Evolutionary conservation across 352 stramenopile genomes (phyloP), one percentile per base, ranked within the genome.

Genomic region (Elongisporangium senticosum): DNA sequence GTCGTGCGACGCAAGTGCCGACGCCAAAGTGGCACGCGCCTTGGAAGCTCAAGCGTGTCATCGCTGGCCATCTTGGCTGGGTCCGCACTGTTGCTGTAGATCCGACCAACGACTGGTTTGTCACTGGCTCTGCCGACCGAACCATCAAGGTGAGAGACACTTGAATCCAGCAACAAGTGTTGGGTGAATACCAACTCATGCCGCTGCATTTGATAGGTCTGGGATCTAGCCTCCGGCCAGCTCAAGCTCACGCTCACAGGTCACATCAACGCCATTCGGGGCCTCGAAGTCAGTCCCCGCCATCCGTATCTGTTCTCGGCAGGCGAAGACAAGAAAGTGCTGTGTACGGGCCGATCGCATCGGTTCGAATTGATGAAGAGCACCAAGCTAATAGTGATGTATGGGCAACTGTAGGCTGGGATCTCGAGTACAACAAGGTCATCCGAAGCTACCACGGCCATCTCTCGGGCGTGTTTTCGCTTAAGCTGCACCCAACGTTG

Each of bases 361-460:
- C 58, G n/a, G 43, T 20, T 13, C 22, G 22, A 20, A 13, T 22
- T 37, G 26, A 37, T 37, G 26, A 11, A 13, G 26, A 37, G 8
- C 33, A 43, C 11, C 2, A 10, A 43, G 33, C 33, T 43, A 17
- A 43, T 14, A 4, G 15, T 17, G 11, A 43, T 17, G 3, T 4
- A 2, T 43, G 33, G 33, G 33, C n/a, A 43, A 17, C 3, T 43
- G n/a, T 55, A 80, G 73, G 94, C 76, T 99, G 97, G 97, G 97
- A 99, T 75, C 78, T 99, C 53, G 97, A 99, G 84, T 98, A 97
- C 65, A 99, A 99, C 76, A 98, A 99, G 73, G 96, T 99, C 26
- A 98, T 99, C 59, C 88, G 98, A 8, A 98, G 98, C 79, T 99
- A 99, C 79, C 97, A 99, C 71, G 98, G 98, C n/a, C 98, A 99